Evolutionary conservation across 1,284 basidiomycete species (phyloP).

Genomic region (Pulchroboletus neoregius): DNA sequence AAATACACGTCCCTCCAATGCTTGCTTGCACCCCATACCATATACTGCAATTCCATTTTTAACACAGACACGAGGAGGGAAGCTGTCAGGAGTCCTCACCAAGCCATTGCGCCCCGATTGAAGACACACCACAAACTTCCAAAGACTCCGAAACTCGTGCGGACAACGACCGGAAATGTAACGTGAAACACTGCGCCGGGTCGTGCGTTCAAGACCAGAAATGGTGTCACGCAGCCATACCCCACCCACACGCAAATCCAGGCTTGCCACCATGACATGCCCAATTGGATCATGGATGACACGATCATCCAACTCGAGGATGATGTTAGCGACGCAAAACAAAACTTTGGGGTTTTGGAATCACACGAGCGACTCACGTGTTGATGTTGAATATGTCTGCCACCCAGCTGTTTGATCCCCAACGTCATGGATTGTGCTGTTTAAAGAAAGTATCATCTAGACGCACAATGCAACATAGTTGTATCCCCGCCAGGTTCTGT

Average conservation of each 20-base stretch:
- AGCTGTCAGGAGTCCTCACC: constrained; percentile 41
- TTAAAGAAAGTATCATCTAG: background rate
- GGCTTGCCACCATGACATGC: constrained; percentile 81
- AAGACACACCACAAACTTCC: constrained; percentile 82
- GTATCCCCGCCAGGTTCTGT: constrained; percentile 56
- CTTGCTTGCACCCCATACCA: constrained; percentile 83
- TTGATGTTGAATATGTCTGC: constrained; percentile 81
- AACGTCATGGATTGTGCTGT: background rate
- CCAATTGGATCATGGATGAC: constrained; percentile 70
- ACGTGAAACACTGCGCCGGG: constrained; percentile 77
- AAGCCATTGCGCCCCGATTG: constrained; percentile 76
- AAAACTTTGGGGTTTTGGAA: background rate
- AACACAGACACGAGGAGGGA: constrained; percentile 20
- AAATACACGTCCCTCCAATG: constrained; percentile 75
- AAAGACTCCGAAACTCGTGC: constrained; percentile 78
- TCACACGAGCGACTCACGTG: constrained; percentile 47
- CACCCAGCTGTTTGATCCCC: constrained; percentile 55
- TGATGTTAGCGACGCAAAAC: background rate
- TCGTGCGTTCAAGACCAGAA: constrained; percentile 78
- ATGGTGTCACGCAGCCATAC: constrained; percentile 67
- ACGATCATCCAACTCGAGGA: constrained; percentile 65
- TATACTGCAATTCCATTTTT: constrained; percentile 39
- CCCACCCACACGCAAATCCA: constrained; percentile 79
- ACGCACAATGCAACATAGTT: constrained; percentile 66
- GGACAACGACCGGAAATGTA: constrained; percentile 76